Conservation (phyloP, 768 basidiomycete species). For the Hebeloma cylindrosporum region DNA sequence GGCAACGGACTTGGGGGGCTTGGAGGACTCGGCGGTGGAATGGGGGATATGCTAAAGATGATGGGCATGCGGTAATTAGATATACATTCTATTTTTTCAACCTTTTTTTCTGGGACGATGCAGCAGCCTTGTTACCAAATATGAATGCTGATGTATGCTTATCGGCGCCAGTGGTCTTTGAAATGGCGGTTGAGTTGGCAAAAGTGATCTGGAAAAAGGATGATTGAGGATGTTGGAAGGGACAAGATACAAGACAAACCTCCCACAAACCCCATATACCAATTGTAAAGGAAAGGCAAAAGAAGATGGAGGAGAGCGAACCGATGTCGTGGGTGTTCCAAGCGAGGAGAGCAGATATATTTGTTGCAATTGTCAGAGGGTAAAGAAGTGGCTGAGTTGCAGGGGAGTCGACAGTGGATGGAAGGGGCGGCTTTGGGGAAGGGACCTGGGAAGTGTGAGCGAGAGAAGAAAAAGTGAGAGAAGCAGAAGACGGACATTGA, state of each 20-base stretch:
- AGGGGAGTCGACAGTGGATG: conserved; percentile 23
- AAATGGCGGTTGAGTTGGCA: conserved; percentile 51
- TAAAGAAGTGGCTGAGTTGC: conserved; percentile 60
- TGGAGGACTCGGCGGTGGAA: conserved; percentile 51
- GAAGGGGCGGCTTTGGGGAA: conserved; percentile 39
- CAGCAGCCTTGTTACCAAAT: conserved; percentile 72
- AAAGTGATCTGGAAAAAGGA: conserved; percentile 52
- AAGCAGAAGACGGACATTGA: conserved; percentile 44
- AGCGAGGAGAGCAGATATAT: conserved; percentile 58
- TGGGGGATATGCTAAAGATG: conserved; percentile 85
- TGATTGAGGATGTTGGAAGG: neutral
- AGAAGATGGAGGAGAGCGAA: conserved; percentile 51
- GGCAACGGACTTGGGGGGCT: conserved; percentile 67
- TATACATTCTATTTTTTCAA: conserved; percentile 44
- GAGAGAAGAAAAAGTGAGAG: conserved; percentile 5
- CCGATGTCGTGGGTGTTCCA: conserved; percentile 64
- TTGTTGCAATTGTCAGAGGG: conserved; percentile 55
- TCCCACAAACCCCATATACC: conserved; percentile 72
- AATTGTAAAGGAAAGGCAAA: conserved; percentile 48
- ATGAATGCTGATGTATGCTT: conserved; percentile 79
- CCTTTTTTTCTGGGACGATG: conserved; percentile 59
- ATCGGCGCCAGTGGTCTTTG: conserved; percentile 78
- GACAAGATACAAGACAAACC: conserved; percentile 41
- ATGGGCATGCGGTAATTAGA: conserved; percentile 60
- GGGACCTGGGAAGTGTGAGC: conserved; percentile 12